Evolutionary conservation across 1,284 basidiomycete species (phyloP).

Genomic region (Puccinia horiana): DNA sequence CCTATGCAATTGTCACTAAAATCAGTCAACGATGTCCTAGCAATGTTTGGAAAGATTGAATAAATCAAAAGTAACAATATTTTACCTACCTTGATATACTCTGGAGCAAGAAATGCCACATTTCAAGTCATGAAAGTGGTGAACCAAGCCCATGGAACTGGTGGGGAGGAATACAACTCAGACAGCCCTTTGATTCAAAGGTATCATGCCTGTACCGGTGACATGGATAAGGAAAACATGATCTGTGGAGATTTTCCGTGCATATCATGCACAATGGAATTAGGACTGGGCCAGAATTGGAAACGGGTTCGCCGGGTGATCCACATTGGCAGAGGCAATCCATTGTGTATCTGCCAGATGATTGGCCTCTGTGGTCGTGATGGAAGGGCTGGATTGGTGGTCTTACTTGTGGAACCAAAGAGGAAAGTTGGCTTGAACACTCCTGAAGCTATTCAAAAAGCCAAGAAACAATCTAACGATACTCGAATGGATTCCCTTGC

Average conservation of each 20-base stretch:
- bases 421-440: not conserved
- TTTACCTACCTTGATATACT: not conserved
- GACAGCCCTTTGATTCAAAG: not conserved
- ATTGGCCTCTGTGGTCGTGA: too few species aligned
- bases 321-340: too few species aligned
- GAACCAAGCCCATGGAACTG: not conserved
- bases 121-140: not conserved
- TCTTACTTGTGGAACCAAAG: not conserved
- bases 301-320: not conserved
- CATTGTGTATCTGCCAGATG: not conserved
- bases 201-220: not conserved
- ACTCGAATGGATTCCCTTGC: not conserved
- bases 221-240: not conserved
- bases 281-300: conserved; percentile 1
- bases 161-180: not conserved
- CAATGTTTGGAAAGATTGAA: not conserved
- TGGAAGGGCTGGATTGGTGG: not conserved
- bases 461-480: not conserved
- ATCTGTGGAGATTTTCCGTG: not conserved
- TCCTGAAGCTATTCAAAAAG: too few species aligned
- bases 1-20: too few species aligned
- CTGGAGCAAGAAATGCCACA: not conserved
- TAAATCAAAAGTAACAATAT: too few species aligned
- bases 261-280: not conserved
- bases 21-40: not conserved